Evolutionary conservation across 2,329 filamentous ascomycete genomes (phyloP).

Genomic region (Alternaria sp.): DNA sequence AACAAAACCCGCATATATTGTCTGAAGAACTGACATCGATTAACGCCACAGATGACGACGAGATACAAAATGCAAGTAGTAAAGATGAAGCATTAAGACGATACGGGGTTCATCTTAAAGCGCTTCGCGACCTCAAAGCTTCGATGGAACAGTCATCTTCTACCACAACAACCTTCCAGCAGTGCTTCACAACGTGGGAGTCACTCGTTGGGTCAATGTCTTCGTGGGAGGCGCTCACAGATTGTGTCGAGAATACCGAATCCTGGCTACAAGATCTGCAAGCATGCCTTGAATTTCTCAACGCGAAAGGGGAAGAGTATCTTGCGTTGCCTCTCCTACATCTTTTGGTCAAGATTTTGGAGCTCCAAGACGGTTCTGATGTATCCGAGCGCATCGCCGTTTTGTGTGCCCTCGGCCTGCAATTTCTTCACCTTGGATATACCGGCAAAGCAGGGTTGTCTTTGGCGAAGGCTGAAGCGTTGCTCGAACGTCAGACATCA

Average conservation of each 20-base stretch:
- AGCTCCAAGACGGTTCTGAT: slow-evolving; percentile 54
- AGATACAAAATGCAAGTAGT: slow-evolving; percentile 11
- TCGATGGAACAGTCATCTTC: slow-evolving; percentile 52
- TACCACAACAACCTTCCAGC: slow-evolving; percentile 34
- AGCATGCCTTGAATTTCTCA: slow-evolving; percentile 64
- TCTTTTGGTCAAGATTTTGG: slow-evolving; percentile 58
- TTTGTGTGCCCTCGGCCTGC: slow-evolving; percentile 60
- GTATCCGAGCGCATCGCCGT: slow-evolving; percentile 53
- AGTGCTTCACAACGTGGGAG: slow-evolving; percentile 51
- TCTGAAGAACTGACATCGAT: slow-evolving; percentile 19
- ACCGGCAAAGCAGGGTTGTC: slow-evolving; percentile 65
- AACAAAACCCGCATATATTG: slow-evolving; percentile 69
- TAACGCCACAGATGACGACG: slow-evolving; percentile 3
- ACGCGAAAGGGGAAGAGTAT: slow-evolving; percentile 64
- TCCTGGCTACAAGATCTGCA: slow-evolving; percentile 62
- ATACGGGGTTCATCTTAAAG: slow-evolving; percentile 49
- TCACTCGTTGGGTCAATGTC: slow-evolving; percentile 42
- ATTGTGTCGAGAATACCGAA: slow-evolving; percentile 60
- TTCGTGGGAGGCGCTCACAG: slow-evolving; percentile 52
- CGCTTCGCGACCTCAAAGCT: slow-evolving; percentile 52
- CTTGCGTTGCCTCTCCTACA: slow-evolving; percentile 60
- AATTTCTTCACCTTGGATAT: slow-evolving; percentile 69
- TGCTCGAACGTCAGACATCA: slow-evolving; percentile 52
- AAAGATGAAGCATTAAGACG: slow-evolving; percentile 46
- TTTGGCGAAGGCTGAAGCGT: slow-evolving; percentile 67